Evolutionary conservation across 2,329 filamentous ascomycete genomes (phyloP).

Genomic region (Teratosphaeria viscida): DNA sequence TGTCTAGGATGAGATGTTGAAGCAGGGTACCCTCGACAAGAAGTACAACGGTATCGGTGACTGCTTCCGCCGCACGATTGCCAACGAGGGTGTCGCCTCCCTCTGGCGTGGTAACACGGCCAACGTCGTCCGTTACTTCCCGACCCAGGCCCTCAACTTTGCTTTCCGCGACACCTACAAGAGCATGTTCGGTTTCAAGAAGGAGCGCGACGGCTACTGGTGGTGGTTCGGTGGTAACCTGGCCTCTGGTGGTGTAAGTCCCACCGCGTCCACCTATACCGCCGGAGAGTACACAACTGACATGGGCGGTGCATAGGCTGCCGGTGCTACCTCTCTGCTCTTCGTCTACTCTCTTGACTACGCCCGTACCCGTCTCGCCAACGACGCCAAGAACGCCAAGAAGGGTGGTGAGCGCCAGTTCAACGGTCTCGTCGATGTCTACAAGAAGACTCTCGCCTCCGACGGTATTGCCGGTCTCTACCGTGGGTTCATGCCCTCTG

Average conservation of each 20-base stretch:
- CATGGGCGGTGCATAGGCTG: conserved; percentile 47
- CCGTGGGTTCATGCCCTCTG: conserved; percentile 99
- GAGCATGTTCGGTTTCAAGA: conserved; percentile 99
- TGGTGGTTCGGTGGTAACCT: conserved; percentile 99
- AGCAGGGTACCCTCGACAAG: conserved; percentile 93
- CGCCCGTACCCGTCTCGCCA: conserved; percentile 99
- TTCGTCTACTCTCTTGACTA: conserved; percentile 99
- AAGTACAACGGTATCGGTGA: conserved; percentile 90
- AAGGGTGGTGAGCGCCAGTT: conserved; percentile 96
- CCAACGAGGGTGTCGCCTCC: conserved; percentile 84
- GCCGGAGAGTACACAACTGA: conserved; percentile 4
- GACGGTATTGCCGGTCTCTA: conserved; percentile 99
- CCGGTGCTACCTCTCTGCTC: conserved; percentile 98
- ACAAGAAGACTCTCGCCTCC: conserved; percentile 98
- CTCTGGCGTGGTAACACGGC: conserved; percentile 99
- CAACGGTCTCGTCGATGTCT: conserved; percentile 99
- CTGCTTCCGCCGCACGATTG: conserved; percentile 88
- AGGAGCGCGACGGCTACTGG: conserved; percentile 94
- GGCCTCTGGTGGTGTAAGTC: conserved; percentile 96
- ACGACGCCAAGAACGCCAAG: conserved; percentile 99
- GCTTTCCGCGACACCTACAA: conserved; percentile 99
- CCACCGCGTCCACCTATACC: neutral
- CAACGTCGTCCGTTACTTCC: conserved; percentile 99
- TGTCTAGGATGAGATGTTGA: conserved; percentile 95
- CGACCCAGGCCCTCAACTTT: conserved; percentile 99